Evolutionary conservation across 2,329 filamentous ascomycete genomes (phyloP).

Genomic region (Colletotrichum graminicola): DNA sequence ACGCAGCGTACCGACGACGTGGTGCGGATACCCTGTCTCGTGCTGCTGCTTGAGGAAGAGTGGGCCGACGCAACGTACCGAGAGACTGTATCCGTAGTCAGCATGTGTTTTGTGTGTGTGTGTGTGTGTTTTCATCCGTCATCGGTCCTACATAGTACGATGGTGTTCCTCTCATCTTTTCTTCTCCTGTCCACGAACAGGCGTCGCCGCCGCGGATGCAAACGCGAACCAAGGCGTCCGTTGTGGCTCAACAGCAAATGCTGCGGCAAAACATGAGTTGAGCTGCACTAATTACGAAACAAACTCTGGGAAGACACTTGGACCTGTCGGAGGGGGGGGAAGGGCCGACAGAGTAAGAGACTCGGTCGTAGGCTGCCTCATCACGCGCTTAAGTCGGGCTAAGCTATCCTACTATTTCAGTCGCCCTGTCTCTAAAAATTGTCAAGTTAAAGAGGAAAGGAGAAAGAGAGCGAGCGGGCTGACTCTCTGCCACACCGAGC

Average conservation of each 20-base stretch:
- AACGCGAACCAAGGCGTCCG: not conserved
- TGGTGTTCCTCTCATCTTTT: not conserved
- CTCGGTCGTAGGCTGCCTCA: not conserved
- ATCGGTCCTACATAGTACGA: not conserved
- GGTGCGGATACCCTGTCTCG: constrained; percentile 27
- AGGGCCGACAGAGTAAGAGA: not conserved
- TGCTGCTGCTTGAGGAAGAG: constrained; percentile 13
- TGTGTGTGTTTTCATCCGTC: not conserved
- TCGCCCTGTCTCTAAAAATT: constrained; percentile 16
- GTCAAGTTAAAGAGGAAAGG: not conserved
- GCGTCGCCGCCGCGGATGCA: not conserved
- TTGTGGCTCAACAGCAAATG: not conserved
- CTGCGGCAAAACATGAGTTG: constrained; percentile 8
- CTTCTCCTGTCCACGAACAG: not conserved
- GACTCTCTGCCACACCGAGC: constrained; percentile 28
- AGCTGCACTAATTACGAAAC: not conserved
- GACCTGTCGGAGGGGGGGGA: constrained; percentile 8
- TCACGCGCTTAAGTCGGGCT: constrained; percentile 9
- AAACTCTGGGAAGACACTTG: not conserved
- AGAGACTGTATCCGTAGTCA: not conserved
- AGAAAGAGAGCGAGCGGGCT: constrained; percentile 5
- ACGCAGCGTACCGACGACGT: constrained; percentile 34
- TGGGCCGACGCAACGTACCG: constrained; percentile 29
- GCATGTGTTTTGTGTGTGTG: not conserved
- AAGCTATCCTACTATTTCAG: not conserved